These are phyloP conservation scores for Mitragyna speciosa DNA, from an alignment of 257 asterid species.

Conservation along the genomic window DNA sequence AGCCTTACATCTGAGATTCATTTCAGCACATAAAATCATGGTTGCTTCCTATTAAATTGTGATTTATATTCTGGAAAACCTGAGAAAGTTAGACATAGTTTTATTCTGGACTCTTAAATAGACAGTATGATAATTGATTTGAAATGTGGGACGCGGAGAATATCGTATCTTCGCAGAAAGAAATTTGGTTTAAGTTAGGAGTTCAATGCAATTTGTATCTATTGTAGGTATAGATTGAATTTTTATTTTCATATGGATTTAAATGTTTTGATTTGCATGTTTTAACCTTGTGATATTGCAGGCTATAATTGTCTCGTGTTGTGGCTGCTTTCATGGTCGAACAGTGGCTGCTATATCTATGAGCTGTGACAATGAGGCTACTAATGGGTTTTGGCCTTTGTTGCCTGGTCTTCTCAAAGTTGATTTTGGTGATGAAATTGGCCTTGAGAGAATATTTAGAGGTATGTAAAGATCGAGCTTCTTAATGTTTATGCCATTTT, in stretches of 20 bases:
- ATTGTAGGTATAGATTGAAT: not conserved
- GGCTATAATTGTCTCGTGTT: conserved; percentile 92
- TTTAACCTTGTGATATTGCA: conserved; percentile 33
- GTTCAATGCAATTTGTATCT: conserved; percentile 8
- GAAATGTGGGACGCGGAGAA: not conserved
- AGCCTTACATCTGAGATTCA: not conserved
- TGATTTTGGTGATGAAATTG: conserved; percentile 72
- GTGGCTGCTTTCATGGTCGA: conserved; percentile 99
- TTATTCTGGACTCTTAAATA: not conserved
- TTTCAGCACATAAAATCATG: not conserved
- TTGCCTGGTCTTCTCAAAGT: conserved; percentile 84
- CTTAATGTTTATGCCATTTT: not conserved
- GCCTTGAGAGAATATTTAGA: conserved; percentile 76
- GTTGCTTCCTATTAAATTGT: no score
- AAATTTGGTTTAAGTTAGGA: not conserved
- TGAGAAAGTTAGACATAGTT: not conserved
- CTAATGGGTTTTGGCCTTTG: conserved; percentile 88
- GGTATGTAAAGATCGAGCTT: conserved; percentile 39
- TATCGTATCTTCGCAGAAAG: not conserved
- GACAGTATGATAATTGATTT: not conserved
- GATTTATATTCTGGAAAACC: no score
- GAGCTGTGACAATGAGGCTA: conserved; percentile 99
- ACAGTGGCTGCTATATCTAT: conserved; percentile 89
- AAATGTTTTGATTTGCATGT: not conserved
- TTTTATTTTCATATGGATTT: not conserved